A percentile compares a stretch with the other conserved stretches of the same genome.
Evolutionary conservation across 148 eudicot genomes (phyloP).

Genomic region (Vaccinium corymbosum): DNA sequence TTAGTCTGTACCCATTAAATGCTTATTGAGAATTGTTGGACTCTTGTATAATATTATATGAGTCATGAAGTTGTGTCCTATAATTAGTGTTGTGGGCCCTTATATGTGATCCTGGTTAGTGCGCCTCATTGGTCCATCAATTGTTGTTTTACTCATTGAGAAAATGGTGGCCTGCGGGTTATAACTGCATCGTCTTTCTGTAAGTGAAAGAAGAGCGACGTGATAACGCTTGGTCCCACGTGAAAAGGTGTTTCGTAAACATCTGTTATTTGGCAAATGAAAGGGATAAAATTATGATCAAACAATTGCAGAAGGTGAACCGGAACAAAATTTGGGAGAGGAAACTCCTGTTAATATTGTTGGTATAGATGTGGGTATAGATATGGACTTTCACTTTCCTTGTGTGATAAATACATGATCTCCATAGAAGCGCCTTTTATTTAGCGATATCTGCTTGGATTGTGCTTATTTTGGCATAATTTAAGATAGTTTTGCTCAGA

Average conservation of each 20-base stretch:
- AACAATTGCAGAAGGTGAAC: neutral
- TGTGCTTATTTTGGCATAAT: neutral
- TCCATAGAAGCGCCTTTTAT: neutral
- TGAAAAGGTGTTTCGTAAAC: neutral
- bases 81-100: neutral
- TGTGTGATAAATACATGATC: neutral
- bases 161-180: neutral
- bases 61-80: neutral
- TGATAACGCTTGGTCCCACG: neutral
- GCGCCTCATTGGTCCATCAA: neutral
- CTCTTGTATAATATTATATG: neutral
- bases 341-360: neutral
- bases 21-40: neutral
- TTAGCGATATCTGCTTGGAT: neutral
- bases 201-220: neutral
- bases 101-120: neutral
- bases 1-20: neutral
- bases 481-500: neutral
- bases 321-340: neutral
- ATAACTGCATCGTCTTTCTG: neutral
- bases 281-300: neutral
- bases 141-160: neutral
- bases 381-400: neutral
- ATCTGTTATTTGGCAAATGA: neutral
- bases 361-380: neutral